Percentiles rank a stretch among this genome's conserved stretches.
phyloP scores from a whole-genome alignment of 805 yeast species.

The Spencermartinsiella europaea region DNA sequence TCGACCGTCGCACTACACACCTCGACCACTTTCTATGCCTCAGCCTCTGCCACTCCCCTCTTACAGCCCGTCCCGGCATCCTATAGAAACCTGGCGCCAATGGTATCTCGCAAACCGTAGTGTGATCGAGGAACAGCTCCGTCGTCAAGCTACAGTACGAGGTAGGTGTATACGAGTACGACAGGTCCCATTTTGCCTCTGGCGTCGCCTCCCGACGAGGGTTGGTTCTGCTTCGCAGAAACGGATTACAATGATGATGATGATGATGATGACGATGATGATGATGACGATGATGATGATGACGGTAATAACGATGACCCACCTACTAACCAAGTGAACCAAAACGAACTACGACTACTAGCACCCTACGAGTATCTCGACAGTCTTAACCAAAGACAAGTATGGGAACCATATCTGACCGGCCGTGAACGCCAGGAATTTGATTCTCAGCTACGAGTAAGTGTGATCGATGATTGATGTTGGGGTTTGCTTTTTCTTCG shows the following conservation, averaged over 20 bases:
- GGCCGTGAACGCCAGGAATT: constrained; percentile 27
- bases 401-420: constrained; percentile 28
- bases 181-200: no score
- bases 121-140: constrained; percentile 17
- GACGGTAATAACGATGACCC: no score
- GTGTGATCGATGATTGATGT: no score
- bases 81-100: constrained; percentile 29
- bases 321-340: background rate
- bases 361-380: constrained; percentile 30
- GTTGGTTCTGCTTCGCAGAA: no score
- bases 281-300: no score
- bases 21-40: constrained; percentile 6
- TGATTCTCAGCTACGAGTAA: constrained; percentile 26
- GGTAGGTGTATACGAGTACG: no score
- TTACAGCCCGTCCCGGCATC: constrained; percentile 22
- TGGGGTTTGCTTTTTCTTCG: no score
- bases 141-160: constrained; percentile 6
- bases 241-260: no score
- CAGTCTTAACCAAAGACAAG: constrained; percentile 26
- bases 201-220: no score
- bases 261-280: no score
- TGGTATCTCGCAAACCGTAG: constrained; percentile 24
- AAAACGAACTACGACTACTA: constrained; percentile 15
- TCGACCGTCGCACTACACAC: no score
- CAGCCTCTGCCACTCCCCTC: constrained; percentile 14